A percentile compares a stretch with the other conserved stretches of the same genome.
Conservation (phyloP, 1,284 basidiomycete species). For the Puccinia hordei region DNA sequence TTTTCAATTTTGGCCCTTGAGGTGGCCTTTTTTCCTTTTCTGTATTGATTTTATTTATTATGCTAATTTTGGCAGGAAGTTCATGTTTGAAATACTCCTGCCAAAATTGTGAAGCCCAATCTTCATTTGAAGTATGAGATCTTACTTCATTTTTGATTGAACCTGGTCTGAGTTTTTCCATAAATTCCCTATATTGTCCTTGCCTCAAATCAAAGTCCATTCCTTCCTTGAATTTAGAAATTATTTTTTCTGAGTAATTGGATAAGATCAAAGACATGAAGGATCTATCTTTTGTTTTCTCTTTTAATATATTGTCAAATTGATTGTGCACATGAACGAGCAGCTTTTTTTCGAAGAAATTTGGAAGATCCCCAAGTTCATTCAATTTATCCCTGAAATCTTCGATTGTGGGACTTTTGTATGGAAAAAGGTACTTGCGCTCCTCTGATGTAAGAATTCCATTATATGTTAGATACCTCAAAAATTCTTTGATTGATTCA, state of each 20-base stretch:
- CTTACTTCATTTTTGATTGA: background rate
- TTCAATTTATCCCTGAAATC: background rate
- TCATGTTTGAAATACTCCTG: slow-evolving; percentile 3
- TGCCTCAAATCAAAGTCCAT: background rate
- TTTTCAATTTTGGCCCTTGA: too few species aligned
- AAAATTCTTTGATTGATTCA: background rate
- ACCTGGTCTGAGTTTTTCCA: background rate
- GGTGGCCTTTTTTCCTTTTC: background rate
- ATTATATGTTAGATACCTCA: background rate
- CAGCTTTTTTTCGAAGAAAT: background rate
- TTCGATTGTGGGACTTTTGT: background rate
- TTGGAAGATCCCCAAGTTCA: background rate
- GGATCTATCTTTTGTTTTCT: background rate
- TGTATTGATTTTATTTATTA: too few species aligned
- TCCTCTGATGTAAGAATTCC: background rate
- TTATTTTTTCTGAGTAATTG: background rate
- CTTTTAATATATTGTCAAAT: background rate
- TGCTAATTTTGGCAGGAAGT: background rate
- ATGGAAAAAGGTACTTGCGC: slow-evolving; percentile 6
- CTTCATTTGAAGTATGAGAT: background rate
- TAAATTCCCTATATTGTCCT: background rate
- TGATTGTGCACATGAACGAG: too few species aligned
- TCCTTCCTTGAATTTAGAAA: background rate
- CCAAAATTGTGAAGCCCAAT: background rate
- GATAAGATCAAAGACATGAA: background rate